Percentiles rank a stretch among this genome's conserved stretches.
phyloP scores from a whole-genome alignment of 495 filamentous ascomycete species.

The Penicillium ochrochloron region DNA sequence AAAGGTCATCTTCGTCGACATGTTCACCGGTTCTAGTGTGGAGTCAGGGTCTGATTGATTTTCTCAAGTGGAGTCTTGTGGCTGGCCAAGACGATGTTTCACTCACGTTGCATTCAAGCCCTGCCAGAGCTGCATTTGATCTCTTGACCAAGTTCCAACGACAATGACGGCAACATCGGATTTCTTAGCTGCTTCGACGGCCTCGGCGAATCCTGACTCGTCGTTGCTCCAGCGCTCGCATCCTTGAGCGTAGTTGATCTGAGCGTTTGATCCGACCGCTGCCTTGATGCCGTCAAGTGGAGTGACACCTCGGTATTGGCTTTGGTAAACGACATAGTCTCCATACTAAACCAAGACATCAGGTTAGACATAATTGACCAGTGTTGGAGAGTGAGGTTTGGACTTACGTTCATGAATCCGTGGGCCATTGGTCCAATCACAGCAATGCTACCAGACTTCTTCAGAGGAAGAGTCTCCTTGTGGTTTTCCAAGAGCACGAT shows the following conservation, averaged over 20 bases:
- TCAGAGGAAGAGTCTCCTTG: conserved; percentile 61
- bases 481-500: conserved; percentile 74
- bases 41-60: conserved; percentile 1
- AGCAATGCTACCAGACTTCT: conserved; percentile 63
- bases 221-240: conserved; percentile 76
- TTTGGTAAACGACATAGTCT: conserved; percentile 67
- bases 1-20: conserved; percentile 63
- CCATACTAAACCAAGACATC: conserved; percentile 52
- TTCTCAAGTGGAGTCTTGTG: not conserved
- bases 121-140: conserved; percentile 68
- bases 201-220: conserved; percentile 64
- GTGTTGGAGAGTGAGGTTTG: not conserved
- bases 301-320: conserved; percentile 65
- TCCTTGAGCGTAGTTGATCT: conserved; percentile 67
- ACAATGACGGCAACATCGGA: conserved; percentile 73
- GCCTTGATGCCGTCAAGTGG: conserved; percentile 68
- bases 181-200: conserved; percentile 62
- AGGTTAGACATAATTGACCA: conserved; percentile 10
- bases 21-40: conserved; percentile 66
- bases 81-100: conserved; percentile 1
- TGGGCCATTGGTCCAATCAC: conserved; percentile 78
- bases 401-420: conserved; percentile 68
- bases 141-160: conserved; percentile 75
- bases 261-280: conserved; percentile 55
- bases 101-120: conserved; percentile 66